Conservation (phyloP, 75 land plant species). For the Isoetes taiwanensis region DNA sequence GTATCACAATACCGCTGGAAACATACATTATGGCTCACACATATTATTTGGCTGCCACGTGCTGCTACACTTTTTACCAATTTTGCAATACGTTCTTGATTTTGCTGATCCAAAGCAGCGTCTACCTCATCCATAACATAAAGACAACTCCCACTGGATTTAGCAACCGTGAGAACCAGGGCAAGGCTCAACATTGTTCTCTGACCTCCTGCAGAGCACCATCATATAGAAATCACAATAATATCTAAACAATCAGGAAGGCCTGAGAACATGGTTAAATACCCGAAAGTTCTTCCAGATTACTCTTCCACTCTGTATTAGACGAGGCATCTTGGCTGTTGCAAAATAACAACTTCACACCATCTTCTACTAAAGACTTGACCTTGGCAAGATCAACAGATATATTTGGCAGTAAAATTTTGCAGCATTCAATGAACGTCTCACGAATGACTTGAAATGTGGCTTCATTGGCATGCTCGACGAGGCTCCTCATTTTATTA, state of each 20-base stretch:
- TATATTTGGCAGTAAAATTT: constrained; percentile 11
- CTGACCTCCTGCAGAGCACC: too few relatives aligned
- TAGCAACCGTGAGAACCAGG: constrained; percentile 14
- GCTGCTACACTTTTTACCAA: too few relatives aligned
- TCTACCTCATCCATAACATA: constrained; percentile 22
- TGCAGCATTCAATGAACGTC: constrained; percentile 8
- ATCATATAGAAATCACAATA: background rate
- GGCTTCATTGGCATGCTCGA: constrained; percentile 17
- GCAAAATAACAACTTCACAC: constrained; percentile 11
- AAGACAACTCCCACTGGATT: constrained; percentile 10
- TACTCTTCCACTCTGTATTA: constrained; percentile 15
- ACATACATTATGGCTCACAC: too few relatives aligned
- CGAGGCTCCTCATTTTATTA: constrained; percentile 10
- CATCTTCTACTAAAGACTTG: constrained; percentile 13
- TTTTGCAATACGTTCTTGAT: constrained; percentile 13
- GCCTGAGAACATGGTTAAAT: background rate
- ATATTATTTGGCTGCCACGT: too few relatives aligned
- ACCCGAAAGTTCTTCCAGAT: constrained; percentile 22
- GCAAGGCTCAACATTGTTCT: constrained; percentile 17
- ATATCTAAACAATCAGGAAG: background rate
- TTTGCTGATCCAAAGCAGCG: constrained; percentile 23
- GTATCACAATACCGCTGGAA: too few relatives aligned
- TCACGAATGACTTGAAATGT: constrained; percentile 11
- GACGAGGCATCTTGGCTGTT: background rate
- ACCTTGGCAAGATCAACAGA: constrained; percentile 8